Base-by-base conservation (phyloP, 768 basidiomycete genomes). In the Crucibulum laeve region DNA sequence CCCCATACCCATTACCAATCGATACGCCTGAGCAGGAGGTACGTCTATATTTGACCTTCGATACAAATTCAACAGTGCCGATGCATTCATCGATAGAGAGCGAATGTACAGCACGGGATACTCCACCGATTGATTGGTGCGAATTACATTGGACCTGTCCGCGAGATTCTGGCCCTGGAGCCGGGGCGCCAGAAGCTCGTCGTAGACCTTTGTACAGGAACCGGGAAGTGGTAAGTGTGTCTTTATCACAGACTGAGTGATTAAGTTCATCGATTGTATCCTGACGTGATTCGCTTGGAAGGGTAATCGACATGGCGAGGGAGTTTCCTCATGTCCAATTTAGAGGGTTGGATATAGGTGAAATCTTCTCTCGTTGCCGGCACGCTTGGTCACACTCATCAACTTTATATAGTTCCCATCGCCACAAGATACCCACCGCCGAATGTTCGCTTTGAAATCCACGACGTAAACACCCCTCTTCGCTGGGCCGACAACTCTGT, bases 151-250 rank as follows among this genome's bases (percentile, higher is more conserved):
- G 81, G 78, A 4, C 84, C 85, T 28, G 77, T 88, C 19, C 50
- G 53, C 24, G 68, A 79, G 46, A 62, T 76, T 23, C 67, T 90
- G 38, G 66, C 65, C 33, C 52, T 54, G 21, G 59, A 63, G 32
- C 56, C 61, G 4, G 65, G 59, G 33, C 68, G 69, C 44, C 69
- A 64, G 38, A 76, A 67, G 59, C 70, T 72, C 46, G 84, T 72
- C 34, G 69, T 91, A 38, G 88, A 91, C 61, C 54, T 89, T n/a
- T 82, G 88, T 49, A 85, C 82, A 5, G 88, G 88, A 14, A 84
- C 74, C 14, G 88, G 88, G 4, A 63, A 56, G 63, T 91, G 88
- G 88, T 86, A 48, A 43, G 75, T 64, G 40, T 50, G 47, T 37
- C 21, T 40, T 42, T 49, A 26, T 28, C 25, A 15, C 23, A 14